phyloP scores from a whole-genome alignment of 768 basidiomycete genomes.

The Obba rivulosa region DNA sequence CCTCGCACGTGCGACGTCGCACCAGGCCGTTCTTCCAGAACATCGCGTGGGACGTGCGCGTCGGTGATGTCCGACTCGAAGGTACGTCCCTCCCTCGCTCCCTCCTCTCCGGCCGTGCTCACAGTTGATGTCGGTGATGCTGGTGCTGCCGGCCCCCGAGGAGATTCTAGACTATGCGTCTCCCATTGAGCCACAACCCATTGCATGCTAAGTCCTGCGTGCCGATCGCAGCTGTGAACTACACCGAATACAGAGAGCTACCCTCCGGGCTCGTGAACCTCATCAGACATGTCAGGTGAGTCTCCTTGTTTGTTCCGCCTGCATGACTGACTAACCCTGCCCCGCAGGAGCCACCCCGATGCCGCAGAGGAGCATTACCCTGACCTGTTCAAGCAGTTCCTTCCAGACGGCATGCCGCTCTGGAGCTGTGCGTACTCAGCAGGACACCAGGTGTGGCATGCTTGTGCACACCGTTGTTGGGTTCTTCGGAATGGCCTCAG shows the following conservation, averaged over 20 bases:
- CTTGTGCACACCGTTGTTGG: too few relatives aligned
- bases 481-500: too few relatives aligned
- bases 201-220: neutral
- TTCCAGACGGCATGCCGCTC: slow-evolving; percentile 57
- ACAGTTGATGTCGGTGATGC: neutral
- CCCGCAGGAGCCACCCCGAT: slow-evolving; percentile 76
- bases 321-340: neutral
- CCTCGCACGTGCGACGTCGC: slow-evolving; percentile 74
- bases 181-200: neutral
- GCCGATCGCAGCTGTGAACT: slow-evolving; percentile 81
- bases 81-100: slow-evolving; percentile 26
- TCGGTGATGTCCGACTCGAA: slow-evolving; percentile 41
- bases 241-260: slow-evolving; percentile 64
- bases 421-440: slow-evolving; percentile 48
- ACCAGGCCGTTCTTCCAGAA: slow-evolving; percentile 87
- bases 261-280: slow-evolving; percentile 68
- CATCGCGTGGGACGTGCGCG: slow-evolving; percentile 51
- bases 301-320: slow-evolving; percentile 4
- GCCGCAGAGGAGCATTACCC: slow-evolving; percentile 77
- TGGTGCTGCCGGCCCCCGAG: slow-evolving; percentile 59
- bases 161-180: slow-evolving; percentile 67
- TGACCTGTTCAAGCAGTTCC: slow-evolving; percentile 60
- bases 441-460: too few relatives aligned
- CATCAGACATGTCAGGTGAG: slow-evolving; percentile 76
- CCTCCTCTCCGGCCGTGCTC: neutral